phyloP scores from a whole-genome alignment of 1,284 basidiomycete species.

The Prillingera fragicola region DNA sequence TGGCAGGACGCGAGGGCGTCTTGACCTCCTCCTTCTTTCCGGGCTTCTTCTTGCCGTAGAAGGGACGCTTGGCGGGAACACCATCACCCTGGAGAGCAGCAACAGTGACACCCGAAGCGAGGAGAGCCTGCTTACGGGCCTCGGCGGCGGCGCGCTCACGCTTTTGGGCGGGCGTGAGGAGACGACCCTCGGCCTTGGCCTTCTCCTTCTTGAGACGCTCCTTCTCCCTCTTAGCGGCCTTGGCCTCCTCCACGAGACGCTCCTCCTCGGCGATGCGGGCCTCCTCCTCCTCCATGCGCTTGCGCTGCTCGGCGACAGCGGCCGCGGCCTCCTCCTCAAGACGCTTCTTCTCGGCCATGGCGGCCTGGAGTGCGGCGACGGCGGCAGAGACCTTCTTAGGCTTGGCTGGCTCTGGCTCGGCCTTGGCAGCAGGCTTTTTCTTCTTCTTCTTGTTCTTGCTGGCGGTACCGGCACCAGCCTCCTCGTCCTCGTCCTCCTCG shows the following conservation, averaged over 20 bases:
- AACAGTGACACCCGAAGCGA: constrained; percentile 77
- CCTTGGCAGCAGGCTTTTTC: constrained; percentile 73
- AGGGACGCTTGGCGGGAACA: constrained; percentile 51
- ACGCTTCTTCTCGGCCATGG: constrained; percentile 84
- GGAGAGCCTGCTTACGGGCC: constrained; percentile 80
- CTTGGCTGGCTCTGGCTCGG: constrained; percentile 55
- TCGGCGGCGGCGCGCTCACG: constrained; percentile 89
- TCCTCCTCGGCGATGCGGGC: constrained; percentile 69
- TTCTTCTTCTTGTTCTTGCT: constrained; percentile 78
- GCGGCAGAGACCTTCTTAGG: constrained; percentile 64
- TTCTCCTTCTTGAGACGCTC: constrained; percentile 71
- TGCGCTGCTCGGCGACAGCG: constrained; percentile 54
- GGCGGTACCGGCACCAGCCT: constrained; percentile 49
- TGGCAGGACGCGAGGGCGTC: constrained; percentile 28
- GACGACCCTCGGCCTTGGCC: constrained; percentile 82
- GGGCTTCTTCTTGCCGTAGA: constrained; percentile 76
- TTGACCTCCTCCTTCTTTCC: constrained; percentile 16
- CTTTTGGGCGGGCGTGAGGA: constrained; percentile 93
- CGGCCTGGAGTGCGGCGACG: constrained; percentile 63
- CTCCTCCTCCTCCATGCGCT: constrained; percentile 78
- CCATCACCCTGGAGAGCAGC: constrained; percentile 65
- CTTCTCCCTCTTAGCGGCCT: constrained; percentile 76
- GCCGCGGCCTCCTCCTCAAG: constrained; percentile 75
- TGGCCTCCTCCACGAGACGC: constrained; percentile 69
- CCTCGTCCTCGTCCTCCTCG: constrained; percentile 54